Conservation (phyloP, 805 yeast species). For the Candida khao-thaluensis region DNA sequence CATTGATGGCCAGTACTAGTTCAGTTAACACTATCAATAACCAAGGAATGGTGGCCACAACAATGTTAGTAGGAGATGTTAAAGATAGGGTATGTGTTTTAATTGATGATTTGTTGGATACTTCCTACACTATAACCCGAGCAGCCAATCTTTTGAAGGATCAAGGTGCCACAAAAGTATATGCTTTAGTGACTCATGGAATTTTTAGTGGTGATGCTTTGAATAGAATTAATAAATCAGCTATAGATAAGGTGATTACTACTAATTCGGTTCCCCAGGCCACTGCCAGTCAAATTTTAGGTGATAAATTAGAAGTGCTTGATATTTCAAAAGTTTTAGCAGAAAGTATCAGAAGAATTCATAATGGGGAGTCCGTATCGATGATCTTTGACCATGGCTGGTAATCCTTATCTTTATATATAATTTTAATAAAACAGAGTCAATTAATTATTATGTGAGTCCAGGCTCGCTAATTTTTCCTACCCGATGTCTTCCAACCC, state of each 20-base stretch:
- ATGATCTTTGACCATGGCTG: constrained; percentile 87
- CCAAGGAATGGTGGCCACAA: constrained; percentile 59
- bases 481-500: too few species aligned
- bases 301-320: constrained; percentile 67
- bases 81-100: constrained; percentile 82
- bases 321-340: constrained; percentile 89
- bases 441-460: too few species aligned
- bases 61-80: constrained; percentile 97
- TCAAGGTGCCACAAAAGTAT: constrained; percentile 86
- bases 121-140: constrained; percentile 85
- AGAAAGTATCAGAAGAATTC: constrained; percentile 93
- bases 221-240: constrained; percentile 60
- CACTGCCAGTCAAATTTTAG: constrained; percentile 44
- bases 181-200: constrained; percentile 90
- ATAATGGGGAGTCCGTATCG: constrained; percentile 94
- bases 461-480: too few species aligned
- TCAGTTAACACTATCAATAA: constrained; percentile 20
- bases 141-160: constrained; percentile 91
- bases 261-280: constrained; percentile 91
- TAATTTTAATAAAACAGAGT: too few species aligned
- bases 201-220: constrained; percentile 90
- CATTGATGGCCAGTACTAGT: constrained; percentile 17
- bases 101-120: constrained; percentile 91
- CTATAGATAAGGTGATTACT: constrained; percentile 80
- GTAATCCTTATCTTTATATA: too few species aligned